Evolutionary conservation across 1,284 basidiomycete genomes (phyloP).

Genomic region (Amylostereum chailletii): DNA sequence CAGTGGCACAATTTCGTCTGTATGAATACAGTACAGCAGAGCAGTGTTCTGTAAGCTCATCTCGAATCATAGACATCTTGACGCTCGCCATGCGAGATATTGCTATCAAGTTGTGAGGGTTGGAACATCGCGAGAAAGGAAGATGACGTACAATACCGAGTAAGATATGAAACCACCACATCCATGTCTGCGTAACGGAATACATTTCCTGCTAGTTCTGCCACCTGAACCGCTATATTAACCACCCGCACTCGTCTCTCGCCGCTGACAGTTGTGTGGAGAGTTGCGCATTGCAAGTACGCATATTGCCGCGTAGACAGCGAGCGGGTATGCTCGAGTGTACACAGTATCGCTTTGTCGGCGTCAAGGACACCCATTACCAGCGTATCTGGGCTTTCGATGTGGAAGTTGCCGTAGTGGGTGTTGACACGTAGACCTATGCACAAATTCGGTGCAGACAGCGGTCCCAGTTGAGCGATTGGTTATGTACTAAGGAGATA

Average conservation of each 20-base stretch:
- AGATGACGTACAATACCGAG: slow-evolving; percentile 64
- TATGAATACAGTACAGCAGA: slow-evolving; percentile 84
- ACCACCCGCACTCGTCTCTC: slow-evolving; percentile 80
- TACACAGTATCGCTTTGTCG: slow-evolving; percentile 70
- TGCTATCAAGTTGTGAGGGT: slow-evolving; percentile 33
- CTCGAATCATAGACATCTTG: slow-evolving; percentile 71
- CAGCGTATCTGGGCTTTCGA: slow-evolving; percentile 69
- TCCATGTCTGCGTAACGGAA: slow-evolving; percentile 94
- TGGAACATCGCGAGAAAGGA: slow-evolving; percentile 2
- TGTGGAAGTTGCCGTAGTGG: slow-evolving; percentile 79
- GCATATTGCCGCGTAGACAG: slow-evolving; percentile 76
- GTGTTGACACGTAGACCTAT: slow-evolving; percentile 66
- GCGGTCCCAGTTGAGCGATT: slow-evolving; percentile 5
- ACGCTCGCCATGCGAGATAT: slow-evolving; percentile 58
- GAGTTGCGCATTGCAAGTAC: slow-evolving; percentile 83
- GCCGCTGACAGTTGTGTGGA: slow-evolving; percentile 81
- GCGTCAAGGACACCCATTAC: slow-evolving; percentile 79
- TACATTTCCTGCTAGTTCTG: slow-evolving; percentile 81
- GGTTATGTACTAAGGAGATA: slow-evolving; percentile 9
- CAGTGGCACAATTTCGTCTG: slow-evolving; percentile 83
- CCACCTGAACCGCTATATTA: slow-evolving; percentile 81
- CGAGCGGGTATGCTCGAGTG: slow-evolving; percentile 54
- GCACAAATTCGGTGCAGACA: neutral
- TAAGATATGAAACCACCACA: slow-evolving; percentile 64
- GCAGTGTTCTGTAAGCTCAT: slow-evolving; percentile 80